Evolutionary conservation across 805 yeast genomes (phyloP).

Genomic region (Candida ulmi): DNA sequence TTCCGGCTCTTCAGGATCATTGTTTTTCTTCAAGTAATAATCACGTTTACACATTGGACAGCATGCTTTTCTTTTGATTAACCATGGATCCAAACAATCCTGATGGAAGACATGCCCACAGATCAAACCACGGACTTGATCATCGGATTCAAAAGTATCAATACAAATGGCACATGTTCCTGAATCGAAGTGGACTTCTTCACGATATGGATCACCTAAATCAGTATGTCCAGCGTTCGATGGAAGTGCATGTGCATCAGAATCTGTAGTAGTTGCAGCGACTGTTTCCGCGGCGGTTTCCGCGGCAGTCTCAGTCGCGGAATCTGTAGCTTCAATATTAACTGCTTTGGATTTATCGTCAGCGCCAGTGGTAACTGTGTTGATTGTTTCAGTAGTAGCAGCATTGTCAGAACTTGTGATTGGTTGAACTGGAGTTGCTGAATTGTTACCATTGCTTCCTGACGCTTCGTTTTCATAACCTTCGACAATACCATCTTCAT

Average conservation of each 20-base stretch:
- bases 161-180: slow-evolving; percentile 79
- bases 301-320: too few relatives aligned
- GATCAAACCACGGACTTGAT: slow-evolving; percentile 62
- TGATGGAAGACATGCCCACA: slow-evolving; percentile 84
- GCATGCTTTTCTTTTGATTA: slow-evolving; percentile 65
- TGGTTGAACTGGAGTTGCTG: neutral
- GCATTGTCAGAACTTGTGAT: neutral
- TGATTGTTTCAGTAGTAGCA: neutral
- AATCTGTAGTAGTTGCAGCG: too few relatives aligned
- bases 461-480: too few relatives aligned
- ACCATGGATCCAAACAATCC: slow-evolving; percentile 79
- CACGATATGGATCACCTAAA: slow-evolving; percentile 15
- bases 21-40: slow-evolving; percentile 33
- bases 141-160: slow-evolving; percentile 57
- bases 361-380: neutral
- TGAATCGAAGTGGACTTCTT: slow-evolving; percentile 45
- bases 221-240: slow-evolving; percentile 8
- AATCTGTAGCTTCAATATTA: too few relatives aligned
- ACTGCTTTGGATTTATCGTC: too few relatives aligned
- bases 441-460: neutral
- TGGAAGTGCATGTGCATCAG: too few relatives aligned
- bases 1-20: slow-evolving; percentile 18
- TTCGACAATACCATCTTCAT: slow-evolving; percentile 15
- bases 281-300: too few relatives aligned
- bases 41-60: slow-evolving; percentile 82